Base-by-base conservation (phyloP, 1,139 yeast genomes). In the Suhomyces anneliseae region DNA sequence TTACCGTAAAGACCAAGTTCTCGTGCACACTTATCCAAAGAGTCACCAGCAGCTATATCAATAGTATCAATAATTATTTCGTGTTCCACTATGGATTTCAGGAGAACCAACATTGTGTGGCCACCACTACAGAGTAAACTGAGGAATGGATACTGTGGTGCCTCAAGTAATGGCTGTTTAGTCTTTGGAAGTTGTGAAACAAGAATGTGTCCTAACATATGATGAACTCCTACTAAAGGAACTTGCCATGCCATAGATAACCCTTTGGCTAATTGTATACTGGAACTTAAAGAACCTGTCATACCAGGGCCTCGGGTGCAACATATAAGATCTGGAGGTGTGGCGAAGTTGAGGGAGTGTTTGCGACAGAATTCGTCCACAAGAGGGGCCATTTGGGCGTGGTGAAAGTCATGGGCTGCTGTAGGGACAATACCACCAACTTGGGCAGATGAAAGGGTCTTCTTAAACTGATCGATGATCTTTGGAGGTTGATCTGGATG, bases 251-350 rank as follows among this genome's bases (percentile, higher is more conserved):
- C 97, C 0, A 87, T 71, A 0, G 92, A 72, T 14, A 93, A 69
- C 0, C 98, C 99, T 57, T 90, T 87, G 0, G 96, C 96, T 38
- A 90, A 68, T 58, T 87, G 95, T 37, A 88, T 72, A 2, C 97
- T 95, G 0, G 90, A 87, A 12, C 90, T 79, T 19, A 93, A 70
- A 0, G 96, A 86, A 0, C 97, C 97, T 12, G 85, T 79, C 97
- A 95, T 90, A 0, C 99, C 99, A 0, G 99, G 99, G 0, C 99
- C 99, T 55, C 96, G 70, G 0, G 99, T 93, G 8, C 87, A 96
- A 62, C 96, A 87, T 2, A 93, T 77, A 39, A 93, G 61, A 60
- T 89, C 96, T 0, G 95, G 90, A 1, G 78, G 77, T 7, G 61
- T 58, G 0, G 34, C 32, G 0, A 66, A 48, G 8, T 54, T 46